phyloP scores from a whole-genome alignment of 2,329 filamentous ascomycete genomes.

The Tympanopsis confertula region DNA sequence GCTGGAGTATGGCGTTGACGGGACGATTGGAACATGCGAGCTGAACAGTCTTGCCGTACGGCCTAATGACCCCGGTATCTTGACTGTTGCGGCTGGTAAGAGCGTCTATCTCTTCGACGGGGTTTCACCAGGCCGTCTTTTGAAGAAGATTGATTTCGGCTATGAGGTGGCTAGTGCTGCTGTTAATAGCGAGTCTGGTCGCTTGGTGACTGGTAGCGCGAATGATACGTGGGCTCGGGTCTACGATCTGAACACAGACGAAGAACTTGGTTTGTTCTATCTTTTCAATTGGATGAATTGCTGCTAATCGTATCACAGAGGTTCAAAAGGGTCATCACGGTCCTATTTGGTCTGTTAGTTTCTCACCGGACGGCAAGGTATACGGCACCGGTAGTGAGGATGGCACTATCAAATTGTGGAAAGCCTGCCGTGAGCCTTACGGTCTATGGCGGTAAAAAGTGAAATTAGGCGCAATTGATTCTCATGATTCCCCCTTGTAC shows the following conservation, averaged over 20 bases:
- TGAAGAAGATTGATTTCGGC: constrained; percentile 49
- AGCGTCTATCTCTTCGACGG: constrained; percentile 45
- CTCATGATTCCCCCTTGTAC: too few relatives aligned
- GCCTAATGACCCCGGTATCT: constrained; percentile 24
- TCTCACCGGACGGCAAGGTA: constrained; percentile 58
- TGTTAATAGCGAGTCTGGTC: constrained; percentile 44
- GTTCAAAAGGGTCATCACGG: constrained; percentile 62
- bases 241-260: constrained; percentile 52
- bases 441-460: neutral
- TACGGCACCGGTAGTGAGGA: constrained; percentile 63
- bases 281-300: neutral
- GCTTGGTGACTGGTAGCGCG: constrained; percentile 53
- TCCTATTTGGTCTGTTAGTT: constrained; percentile 56
- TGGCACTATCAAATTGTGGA: constrained; percentile 51
- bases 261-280: constrained; percentile 31
- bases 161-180: constrained; percentile 57
- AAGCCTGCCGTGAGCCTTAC: neutral
- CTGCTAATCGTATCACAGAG: constrained; percentile 22
- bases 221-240: constrained; percentile 59
- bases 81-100: constrained; percentile 58
- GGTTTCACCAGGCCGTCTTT: constrained; percentile 4
- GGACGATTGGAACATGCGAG: constrained; percentile 55
- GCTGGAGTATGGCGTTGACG: constrained; percentile 46
- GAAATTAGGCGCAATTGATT: too few relatives aligned
- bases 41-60: constrained; percentile 26